These are phyloP conservation scores for Rhodotorula toruloides DNA, from an alignment of 768 basidiomycete species.

Conservation along the genomic window DNA sequence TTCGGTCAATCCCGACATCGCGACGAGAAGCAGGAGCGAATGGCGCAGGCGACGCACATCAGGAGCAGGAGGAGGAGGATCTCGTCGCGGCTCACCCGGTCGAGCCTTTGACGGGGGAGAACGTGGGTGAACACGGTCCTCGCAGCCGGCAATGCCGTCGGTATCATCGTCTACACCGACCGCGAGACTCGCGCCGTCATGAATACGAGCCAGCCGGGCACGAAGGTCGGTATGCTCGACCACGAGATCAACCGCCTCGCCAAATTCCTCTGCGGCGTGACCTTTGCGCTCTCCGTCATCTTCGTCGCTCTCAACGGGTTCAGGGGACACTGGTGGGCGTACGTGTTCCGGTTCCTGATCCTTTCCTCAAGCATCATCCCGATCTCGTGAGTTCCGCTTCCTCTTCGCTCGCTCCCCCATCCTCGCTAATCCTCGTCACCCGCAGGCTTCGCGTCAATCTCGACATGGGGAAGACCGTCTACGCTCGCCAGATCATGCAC, in stretches of 20 bases:
- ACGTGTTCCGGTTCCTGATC: slow-evolving; percentile 92
- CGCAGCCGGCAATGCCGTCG: slow-evolving; percentile 86
- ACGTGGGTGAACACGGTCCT: slow-evolving; percentile 98
- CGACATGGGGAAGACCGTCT: slow-evolving; percentile 99
- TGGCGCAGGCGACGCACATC: slow-evolving; percentile 49
- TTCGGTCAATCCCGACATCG: slow-evolving; percentile 42
- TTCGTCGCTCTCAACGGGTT: slow-evolving; percentile 96
- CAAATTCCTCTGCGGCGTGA: slow-evolving; percentile 94
- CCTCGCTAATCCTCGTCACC: no score
- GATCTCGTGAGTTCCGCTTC: slow-evolving; percentile 71
- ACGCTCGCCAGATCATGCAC: slow-evolving; percentile 89
- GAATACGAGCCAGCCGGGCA: slow-evolving; percentile 96
- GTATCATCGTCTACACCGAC: slow-evolving; percentile 91
- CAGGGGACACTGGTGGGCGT: slow-evolving; percentile 90
- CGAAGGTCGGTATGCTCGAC: slow-evolving; percentile 86
- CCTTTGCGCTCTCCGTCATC: slow-evolving; percentile 81
- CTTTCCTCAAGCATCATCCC: slow-evolving; percentile 98
- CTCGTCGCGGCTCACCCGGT: slow-evolving; percentile 50
- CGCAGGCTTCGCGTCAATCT: slow-evolving; percentile 91
- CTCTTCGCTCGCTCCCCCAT: background rate
- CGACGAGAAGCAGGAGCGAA: background rate
- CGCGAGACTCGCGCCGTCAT: slow-evolving; percentile 92
- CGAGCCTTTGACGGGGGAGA: slow-evolving; percentile 87
- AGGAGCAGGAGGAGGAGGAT: slow-evolving; percentile 20
- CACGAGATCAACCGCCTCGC: slow-evolving; percentile 91